phyloP scores from a whole-genome alignment of 129 eudicot genomes.

The Helichrysum umbraculigerum region DNA sequence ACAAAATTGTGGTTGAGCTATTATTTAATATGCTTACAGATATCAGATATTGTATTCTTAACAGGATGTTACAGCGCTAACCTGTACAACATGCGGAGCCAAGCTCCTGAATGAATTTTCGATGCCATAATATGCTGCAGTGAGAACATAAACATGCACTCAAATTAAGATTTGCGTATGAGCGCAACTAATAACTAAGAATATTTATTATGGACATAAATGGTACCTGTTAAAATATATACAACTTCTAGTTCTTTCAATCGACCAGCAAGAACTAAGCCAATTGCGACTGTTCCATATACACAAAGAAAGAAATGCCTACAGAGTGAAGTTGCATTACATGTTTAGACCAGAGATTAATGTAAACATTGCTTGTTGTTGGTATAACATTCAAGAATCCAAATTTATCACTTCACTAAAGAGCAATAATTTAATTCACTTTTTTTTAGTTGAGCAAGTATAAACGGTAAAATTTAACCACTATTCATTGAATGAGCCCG shows the following conservation, averaged over 20 bases:
- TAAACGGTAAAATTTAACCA: background rate
- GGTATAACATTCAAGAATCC: background rate
- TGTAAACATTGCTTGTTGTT: background rate
- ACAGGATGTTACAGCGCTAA: conserved; percentile 23
- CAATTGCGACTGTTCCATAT: conserved; percentile 80
- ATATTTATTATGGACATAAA: conserved; percentile 13
- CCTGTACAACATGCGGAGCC: conserved; percentile 92
- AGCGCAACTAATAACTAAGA: background rate
- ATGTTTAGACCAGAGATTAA: conserved; percentile 10
- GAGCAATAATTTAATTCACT: background rate
- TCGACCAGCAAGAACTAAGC: conserved; percentile 79
- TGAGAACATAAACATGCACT: conserved; percentile 13
- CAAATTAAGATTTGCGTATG: background rate
- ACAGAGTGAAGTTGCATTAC: conserved; percentile 35
- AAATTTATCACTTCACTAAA: conserved; percentile 10
- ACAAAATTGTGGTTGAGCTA: too few relatives aligned
- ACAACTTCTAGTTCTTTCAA: conserved; percentile 71
- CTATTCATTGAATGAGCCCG: background rate
- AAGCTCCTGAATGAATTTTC: conserved; percentile 67
- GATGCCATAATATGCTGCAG: conserved; percentile 85
- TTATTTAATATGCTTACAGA: too few relatives aligned
- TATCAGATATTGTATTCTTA: too few relatives aligned
- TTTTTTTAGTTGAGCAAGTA: background rate
- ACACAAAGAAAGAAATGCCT: conserved; percentile 94
- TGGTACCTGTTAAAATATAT: conserved; percentile 70